Conservation (phyloP, 2,329 filamentous ascomycete genomes). For the Hypoxylon sp. region DNA sequence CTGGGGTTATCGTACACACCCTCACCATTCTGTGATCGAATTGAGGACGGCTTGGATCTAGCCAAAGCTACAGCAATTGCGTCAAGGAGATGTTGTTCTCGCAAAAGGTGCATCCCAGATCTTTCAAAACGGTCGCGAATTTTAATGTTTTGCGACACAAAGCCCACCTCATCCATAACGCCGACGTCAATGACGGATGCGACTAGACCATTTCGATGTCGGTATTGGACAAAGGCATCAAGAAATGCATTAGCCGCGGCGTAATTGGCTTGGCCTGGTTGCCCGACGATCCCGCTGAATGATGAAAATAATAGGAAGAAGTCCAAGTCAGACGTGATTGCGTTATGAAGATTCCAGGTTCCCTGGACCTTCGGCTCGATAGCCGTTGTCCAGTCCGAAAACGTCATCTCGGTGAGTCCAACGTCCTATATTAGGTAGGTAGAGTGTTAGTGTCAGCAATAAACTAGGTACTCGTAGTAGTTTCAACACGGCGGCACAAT, state of each 20-base stretch:
- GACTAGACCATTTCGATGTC: background rate
- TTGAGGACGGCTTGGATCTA: too few species aligned
- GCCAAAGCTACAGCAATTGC: background rate
- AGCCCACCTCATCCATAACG: background rate
- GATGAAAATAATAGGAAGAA: background rate
- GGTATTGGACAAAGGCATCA: background rate
- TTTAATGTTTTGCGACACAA: background rate
- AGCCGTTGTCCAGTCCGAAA: too few species aligned
- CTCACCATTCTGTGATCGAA: background rate
- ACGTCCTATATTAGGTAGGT: too few species aligned
- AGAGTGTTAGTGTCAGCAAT: too few species aligned
- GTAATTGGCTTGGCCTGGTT: background rate
- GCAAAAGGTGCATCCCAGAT: background rate
- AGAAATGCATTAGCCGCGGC: background rate
- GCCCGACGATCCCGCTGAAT: background rate
- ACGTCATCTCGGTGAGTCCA: too few species aligned
- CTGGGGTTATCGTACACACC: background rate
- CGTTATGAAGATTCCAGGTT: too few species aligned
- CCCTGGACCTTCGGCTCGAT: too few species aligned
- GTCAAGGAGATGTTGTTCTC: background rate
- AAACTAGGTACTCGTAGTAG: too few species aligned
- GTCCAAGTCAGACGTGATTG: background rate
- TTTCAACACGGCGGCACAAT: too few species aligned
- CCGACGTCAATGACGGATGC: background rate
- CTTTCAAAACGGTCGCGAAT: background rate